Evolutionary conservation across 352 stramenopile genomes (phyloP).

Genomic region (Phytopythium helicoides): DNA sequence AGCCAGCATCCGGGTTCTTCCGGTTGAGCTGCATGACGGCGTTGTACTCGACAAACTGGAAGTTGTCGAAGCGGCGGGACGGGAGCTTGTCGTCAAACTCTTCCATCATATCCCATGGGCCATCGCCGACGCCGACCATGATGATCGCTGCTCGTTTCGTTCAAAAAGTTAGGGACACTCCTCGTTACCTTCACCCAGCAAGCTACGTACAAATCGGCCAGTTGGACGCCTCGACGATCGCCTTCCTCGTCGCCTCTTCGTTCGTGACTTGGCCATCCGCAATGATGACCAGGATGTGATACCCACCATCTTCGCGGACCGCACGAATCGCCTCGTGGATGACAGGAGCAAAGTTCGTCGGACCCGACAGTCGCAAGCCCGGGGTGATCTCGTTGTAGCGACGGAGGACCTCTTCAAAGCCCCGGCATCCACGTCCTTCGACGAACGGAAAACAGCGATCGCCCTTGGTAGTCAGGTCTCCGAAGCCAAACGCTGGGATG

Average conservation of each 20-base stretch:
- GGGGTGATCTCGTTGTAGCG: slow-evolving; percentile 63
- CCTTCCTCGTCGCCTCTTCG: slow-evolving; percentile 48
- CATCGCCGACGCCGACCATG: slow-evolving; percentile 71
- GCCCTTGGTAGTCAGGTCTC: slow-evolving; percentile 47
- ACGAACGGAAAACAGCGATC: slow-evolving; percentile 48
- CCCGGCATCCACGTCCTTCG: slow-evolving; percentile 26
- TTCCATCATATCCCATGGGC: slow-evolving; percentile 79
- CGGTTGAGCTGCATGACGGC: slow-evolving; percentile 63
- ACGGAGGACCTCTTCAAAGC: slow-evolving; percentile 53
- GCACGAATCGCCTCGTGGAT: slow-evolving; percentile 55
- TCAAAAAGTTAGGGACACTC: no score
- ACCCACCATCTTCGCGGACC: slow-evolving; percentile 41
- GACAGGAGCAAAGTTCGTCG: slow-evolving; percentile 17
- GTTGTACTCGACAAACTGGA: slow-evolving; percentile 77
- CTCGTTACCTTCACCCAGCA: background rate
- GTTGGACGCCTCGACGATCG: slow-evolving; percentile 67
- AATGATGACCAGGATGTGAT: slow-evolving; percentile 80
- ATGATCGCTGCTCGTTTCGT: slow-evolving; percentile 23
- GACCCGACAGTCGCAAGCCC: slow-evolving; percentile 48
- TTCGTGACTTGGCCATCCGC: slow-evolving; percentile 77
- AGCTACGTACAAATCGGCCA: slow-evolving; percentile 61
- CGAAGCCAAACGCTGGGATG: slow-evolving; percentile 69
- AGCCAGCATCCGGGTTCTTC: slow-evolving; percentile 64
- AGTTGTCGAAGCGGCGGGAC: slow-evolving; percentile 68
- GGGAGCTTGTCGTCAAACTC: slow-evolving; percentile 71